Evolutionary conservation across 2,329 filamentous ascomycete species (phyloP), one percentile per base, ranked within the genome.

Genomic region (Talaromyces sp.): DNA sequence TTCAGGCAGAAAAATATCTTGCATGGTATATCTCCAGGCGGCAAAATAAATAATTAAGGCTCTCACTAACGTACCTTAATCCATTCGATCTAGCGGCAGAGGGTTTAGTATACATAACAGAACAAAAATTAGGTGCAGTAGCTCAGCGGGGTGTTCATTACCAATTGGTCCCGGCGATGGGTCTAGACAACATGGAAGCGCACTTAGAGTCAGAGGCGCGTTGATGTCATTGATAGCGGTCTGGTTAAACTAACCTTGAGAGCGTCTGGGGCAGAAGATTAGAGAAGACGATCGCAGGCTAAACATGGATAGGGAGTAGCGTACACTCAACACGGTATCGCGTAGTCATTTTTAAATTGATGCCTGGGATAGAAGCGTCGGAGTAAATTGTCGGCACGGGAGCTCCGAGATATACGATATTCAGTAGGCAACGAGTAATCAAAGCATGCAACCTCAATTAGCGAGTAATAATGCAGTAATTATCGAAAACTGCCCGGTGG

Each of bases 91-190:
- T 84, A 67, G 47, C 23, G 50, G 12, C 9, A 31, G 44, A 53
- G 2, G 14, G 5, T 7, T 53, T 53, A 53, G 53, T 10, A 40
- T 14, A 14, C 12, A 18, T 23, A 42, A 54, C 18, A 51, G 3
- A 5, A 18, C 4, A 50, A 8, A 27, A 58, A 31, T 40, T 27
- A 33, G 47, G 27, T 47, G 42, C 47, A 27, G 28, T 42, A 56
- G 23, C 14, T 23, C 23, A 56, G n/a, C 31, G 31, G 23, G 18
- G 34, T 31, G 27, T 33, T 54, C 34, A 42, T 47, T 80, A 89
- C 90, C 83, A 97, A 87, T 75, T 97, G 93, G 75, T 97, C 93
- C 73, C 93, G 84, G 60, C 93, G 86, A 79, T 97, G 93, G 58
- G 92, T 94, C 84, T 96, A 87, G 70, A 85, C 31, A 61, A 52